Percentiles rank a stretch among this genome's conserved stretches.
Conservation (phyloP, 257 asterid genomes). For the Solanum tacnaense region DNA sequence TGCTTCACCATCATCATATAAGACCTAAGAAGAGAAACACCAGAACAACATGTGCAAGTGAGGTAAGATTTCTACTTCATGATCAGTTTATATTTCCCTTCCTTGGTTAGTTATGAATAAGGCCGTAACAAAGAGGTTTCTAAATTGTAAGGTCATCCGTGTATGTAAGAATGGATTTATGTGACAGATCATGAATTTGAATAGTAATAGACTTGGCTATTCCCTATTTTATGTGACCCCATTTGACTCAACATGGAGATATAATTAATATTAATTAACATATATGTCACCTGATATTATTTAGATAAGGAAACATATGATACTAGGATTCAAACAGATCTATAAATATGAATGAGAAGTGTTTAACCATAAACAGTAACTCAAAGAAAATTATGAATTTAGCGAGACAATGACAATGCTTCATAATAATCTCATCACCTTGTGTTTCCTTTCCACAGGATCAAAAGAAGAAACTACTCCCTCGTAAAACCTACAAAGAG, state of each 20-base stretch:
- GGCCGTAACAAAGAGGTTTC: neutral
- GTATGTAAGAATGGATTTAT: neutral
- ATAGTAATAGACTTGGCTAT: neutral
- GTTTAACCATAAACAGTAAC: neutral
- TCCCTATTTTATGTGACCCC: neutral
- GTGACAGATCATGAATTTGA: neutral
- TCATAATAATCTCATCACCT: slow-evolving; percentile 16
- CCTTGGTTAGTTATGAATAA: neutral
- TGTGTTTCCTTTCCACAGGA: slow-evolving; percentile 31
- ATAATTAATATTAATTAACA: neutral
- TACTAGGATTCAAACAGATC: neutral
- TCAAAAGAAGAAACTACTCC: slow-evolving; percentile 37
- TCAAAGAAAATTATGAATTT: neutral
- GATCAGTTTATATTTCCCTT: neutral
- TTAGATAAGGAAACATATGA: neutral
- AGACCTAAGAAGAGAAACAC: slow-evolving; percentile 23
- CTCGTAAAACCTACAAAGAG: slow-evolving; percentile 38
- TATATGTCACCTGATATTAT: neutral
- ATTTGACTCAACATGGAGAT: neutral
- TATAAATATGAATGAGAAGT: neutral
- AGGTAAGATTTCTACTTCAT: neutral
- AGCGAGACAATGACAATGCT: neutral
- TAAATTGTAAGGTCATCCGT: neutral
- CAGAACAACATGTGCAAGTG: neutral
- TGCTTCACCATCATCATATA: slow-evolving; percentile 33